A percentile compares a stretch with the other conserved stretches of the same genome.
phyloP scores from a whole-genome alignment of 768 basidiomycete species.

The Russula foetens region DNA sequence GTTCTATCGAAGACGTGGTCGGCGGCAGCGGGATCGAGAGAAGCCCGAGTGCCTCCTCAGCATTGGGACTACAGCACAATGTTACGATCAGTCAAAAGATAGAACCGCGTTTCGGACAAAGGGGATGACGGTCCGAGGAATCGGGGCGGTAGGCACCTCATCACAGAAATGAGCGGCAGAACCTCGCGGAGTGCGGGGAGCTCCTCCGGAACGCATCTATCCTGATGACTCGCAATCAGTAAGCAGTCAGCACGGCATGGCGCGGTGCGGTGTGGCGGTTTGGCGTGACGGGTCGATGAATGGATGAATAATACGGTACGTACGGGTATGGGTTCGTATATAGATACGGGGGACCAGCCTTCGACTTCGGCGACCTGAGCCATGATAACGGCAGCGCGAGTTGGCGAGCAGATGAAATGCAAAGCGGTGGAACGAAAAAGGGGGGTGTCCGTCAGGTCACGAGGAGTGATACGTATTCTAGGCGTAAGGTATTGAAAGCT shows the following conservation, averaged over 20 bases:
- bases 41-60: constrained; percentile 68
- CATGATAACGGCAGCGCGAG: constrained; percentile 57
- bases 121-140: neutral
- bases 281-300: no score
- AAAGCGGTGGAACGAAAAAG: constrained; percentile 45
- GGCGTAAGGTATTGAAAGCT: constrained; percentile 79
- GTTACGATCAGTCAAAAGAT: neutral
- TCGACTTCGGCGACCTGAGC: constrained; percentile 46
- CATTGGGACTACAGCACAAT: constrained; percentile 85
- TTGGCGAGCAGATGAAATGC: constrained; percentile 84
- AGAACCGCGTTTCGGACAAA: neutral
- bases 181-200: constrained; percentile 55
- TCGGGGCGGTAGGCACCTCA: constrained; percentile 44
- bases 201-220: constrained; percentile 74
- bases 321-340: constrained; percentile 87
- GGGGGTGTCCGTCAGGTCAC: constrained; percentile 49
- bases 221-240: constrained; percentile 34
- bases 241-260: neutral
- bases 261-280: neutral
- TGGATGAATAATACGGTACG: no score
- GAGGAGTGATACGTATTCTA: constrained; percentile 60
- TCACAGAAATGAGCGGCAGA: constrained; percentile 50
- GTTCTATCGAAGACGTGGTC: constrained; percentile 48
- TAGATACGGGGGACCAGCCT: constrained; percentile 56
- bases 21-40: constrained; percentile 47